Conservation (phyloP, 2,329 filamentous ascomycete genomes). For the Talaromyces sp. region DNA sequence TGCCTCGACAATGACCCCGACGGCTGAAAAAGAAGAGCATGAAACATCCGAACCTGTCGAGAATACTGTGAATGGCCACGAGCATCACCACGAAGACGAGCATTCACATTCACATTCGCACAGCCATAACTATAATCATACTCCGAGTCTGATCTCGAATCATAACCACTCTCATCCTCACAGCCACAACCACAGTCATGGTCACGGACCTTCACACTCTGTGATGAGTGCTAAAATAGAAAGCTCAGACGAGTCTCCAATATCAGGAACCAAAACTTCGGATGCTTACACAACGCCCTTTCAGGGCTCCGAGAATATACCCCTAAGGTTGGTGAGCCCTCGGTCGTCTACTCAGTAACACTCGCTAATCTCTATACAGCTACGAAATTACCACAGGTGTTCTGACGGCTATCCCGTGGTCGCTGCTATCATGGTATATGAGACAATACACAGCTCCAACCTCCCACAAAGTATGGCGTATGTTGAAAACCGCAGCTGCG, state of each 20-base stretch:
- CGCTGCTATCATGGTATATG: conserved; percentile 39
- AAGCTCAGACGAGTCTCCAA: background rate
- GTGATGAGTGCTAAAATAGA: background rate
- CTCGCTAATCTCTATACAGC: conserved; percentile 31
- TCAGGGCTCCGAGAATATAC: conserved; percentile 15
- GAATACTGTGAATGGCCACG: conserved; percentile 30
- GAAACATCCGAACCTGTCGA: conserved; percentile 9
- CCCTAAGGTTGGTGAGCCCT: conserved; percentile 15
- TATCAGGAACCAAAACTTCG: conserved; percentile 17
- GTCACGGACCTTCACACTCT: conserved; percentile 7
- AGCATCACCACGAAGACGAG: conserved; percentile 25
- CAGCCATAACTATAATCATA: background rate
- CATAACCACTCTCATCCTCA: conserved; percentile 41
- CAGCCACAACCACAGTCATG: conserved; percentile 26
- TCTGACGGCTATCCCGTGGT: conserved; percentile 41
- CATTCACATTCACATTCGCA: conserved; percentile 36
- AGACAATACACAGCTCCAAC: conserved; percentile 27
- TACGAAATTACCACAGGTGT: conserved; percentile 52
- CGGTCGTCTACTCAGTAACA: background rate
- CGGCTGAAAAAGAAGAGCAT: conserved; percentile 29
- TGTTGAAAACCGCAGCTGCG: conserved; percentile 18
- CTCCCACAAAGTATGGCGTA: conserved; percentile 21
- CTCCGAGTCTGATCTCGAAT: conserved; percentile 16
- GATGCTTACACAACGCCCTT: conserved; percentile 18
- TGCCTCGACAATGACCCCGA: conserved; percentile 26